phyloP scores from a whole-genome alignment of 345 rosid genomes.

The Camelina sativa region DNA sequence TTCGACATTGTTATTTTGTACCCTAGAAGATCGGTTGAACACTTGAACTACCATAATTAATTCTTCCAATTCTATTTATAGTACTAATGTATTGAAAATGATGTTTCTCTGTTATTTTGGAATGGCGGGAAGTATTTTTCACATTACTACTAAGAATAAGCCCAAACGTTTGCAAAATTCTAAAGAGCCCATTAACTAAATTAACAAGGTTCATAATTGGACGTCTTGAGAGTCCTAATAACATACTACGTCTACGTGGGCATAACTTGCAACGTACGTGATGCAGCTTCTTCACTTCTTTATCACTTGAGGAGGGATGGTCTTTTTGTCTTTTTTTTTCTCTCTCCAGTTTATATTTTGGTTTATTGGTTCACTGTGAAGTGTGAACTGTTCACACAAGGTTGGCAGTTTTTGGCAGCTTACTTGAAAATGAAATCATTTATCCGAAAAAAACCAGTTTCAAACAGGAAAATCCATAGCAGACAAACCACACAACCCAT shows the following conservation, averaged over 20 bases:
- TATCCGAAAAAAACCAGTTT: not conserved
- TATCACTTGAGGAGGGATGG: no score
- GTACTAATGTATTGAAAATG: not conserved
- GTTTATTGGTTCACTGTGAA: no score
- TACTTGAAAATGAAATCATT: not conserved
- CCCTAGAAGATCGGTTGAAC: not conserved
- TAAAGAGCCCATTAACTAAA: slow-evolving; percentile 4
- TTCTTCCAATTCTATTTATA: not conserved
- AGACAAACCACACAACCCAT: not conserved
- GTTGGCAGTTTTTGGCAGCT: no score
- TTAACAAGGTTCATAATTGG: slow-evolving; percentile 27
- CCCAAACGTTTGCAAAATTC: not conserved
- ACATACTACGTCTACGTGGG: no score
- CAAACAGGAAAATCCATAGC: not conserved
- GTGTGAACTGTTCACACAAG: no score
- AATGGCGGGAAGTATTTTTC: no score
- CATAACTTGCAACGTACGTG: slow-evolving; percentile 44
- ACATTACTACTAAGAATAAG: no score
- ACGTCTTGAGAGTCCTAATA: not conserved
- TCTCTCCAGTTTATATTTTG: no score
- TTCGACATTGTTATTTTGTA: not conserved
- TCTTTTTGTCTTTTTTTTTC: not conserved
- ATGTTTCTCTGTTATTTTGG: no score
- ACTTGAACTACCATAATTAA: not conserved
- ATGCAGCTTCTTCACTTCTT: not conserved